phyloP scores from a whole-genome alignment of 352 stramenopile genomes.

The Lagenidium giganteum region DNA sequence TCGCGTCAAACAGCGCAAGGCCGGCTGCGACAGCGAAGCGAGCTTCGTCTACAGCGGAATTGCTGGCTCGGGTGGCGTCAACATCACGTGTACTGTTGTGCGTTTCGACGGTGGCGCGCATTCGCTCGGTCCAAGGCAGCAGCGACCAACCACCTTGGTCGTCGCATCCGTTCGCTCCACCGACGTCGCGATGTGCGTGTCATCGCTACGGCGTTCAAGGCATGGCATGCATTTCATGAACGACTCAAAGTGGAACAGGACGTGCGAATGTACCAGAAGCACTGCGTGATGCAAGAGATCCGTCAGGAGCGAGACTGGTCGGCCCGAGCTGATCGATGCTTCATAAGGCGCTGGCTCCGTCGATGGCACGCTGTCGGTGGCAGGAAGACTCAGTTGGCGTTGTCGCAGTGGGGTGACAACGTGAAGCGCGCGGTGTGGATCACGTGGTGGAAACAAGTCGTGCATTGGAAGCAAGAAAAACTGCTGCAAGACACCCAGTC shows the following conservation, averaged over 20 bases:
- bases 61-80: too few species aligned
- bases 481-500: conserved; percentile 33
- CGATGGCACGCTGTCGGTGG: conserved; percentile 8
- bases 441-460: conserved; percentile 38
- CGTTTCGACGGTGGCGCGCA: conserved; percentile 4
- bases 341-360: too few species aligned
- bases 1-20: too few species aligned
- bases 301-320: too few species aligned
- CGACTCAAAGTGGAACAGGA: not conserved
- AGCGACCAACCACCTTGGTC: not conserved
- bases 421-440: too few species aligned
- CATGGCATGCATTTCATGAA: not conserved
- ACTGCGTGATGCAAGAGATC: conserved; percentile 1
- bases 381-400: not conserved
- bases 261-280: not conserved
- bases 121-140: not conserved
- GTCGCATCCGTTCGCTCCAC: too few species aligned
- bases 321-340: too few species aligned
- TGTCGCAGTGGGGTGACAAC: too few species aligned
- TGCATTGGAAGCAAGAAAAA: conserved; percentile 47
- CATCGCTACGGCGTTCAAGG: not conserved
- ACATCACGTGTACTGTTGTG: not conserved
- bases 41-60: not conserved
- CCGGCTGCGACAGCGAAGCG: too few species aligned
- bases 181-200: too few species aligned